Conservation (phyloP, 768 basidiomycete species). For the Mycena kentingensis region DNA sequence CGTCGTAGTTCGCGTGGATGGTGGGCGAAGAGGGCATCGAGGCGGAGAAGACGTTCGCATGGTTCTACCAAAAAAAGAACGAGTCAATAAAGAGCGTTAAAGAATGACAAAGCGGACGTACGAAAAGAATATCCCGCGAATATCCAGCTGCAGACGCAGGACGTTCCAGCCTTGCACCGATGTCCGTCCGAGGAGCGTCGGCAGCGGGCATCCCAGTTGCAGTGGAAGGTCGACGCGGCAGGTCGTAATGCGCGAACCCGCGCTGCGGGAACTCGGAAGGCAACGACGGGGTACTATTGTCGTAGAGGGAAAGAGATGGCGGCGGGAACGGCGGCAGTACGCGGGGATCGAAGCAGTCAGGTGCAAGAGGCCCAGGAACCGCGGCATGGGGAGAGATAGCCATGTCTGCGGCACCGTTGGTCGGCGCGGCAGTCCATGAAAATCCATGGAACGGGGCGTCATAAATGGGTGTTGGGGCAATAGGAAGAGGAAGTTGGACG, state of each 20-base stretch:
- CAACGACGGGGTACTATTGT: conserved; percentile 15
- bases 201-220: too few relatives aligned
- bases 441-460: too few relatives aligned
- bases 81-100: neutral
- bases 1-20: neutral
- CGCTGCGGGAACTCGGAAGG: conserved; percentile 27
- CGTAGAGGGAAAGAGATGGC: conserved; percentile 9
- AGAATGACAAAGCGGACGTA: conserved; percentile 19
- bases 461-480: too few relatives aligned
- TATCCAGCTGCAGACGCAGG: conserved; percentile 25
- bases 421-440: too few relatives aligned
- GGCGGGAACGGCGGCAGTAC: too few relatives aligned
- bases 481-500: conserved; percentile 6
- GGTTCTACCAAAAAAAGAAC: conserved; percentile 28
- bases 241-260: conserved; percentile 25
- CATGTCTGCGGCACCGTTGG: too few relatives aligned
- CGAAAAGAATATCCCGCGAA: conserved; percentile 32
- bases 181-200: conserved; percentile 14
- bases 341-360: too few relatives aligned
- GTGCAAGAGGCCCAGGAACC: too few relatives aligned
- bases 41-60: conserved; percentile 22
- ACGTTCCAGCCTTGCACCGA: conserved; percentile 12
- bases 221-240: conserved; percentile 37
- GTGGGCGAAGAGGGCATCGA: conserved; percentile 12
- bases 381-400: too few relatives aligned